Evolutionary conservation across 345 rosid genomes (phyloP).

Genomic region (Brassica incana): DNA sequence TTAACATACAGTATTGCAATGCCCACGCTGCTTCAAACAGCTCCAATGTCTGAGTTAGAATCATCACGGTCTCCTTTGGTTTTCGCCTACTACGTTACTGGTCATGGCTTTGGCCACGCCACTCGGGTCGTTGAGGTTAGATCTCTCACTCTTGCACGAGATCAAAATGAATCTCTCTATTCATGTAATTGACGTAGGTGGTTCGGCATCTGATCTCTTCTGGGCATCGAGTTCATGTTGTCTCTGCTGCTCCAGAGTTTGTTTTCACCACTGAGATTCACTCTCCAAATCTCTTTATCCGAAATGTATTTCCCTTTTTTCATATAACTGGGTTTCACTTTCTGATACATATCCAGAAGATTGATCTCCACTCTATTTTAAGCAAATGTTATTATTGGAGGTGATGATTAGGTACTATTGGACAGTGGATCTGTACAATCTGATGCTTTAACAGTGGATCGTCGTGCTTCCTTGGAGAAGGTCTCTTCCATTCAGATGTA

Average conservation of each 20-base stretch:
- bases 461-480: slow-evolving; percentile 87
- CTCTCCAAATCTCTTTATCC: slow-evolving; percentile 76
- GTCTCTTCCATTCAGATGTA: slow-evolving; percentile 35
- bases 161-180: background rate
- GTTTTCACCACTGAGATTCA: slow-evolving; percentile 82
- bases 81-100: slow-evolving; percentile 91
- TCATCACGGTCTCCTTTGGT: slow-evolving; percentile 45
- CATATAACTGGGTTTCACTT: background rate
- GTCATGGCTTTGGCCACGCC: slow-evolving; percentile 98
- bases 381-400: slow-evolving; percentile 2
- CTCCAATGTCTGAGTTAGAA: slow-evolving; percentile 28
- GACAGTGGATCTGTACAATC: slow-evolving; percentile 93
- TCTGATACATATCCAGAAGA: background rate
- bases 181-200: slow-evolving; percentile 46
- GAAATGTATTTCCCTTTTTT: slow-evolving; percentile 47
- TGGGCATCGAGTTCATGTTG: slow-evolving; percentile 89
- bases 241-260: slow-evolving; percentile 89
- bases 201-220: slow-evolving; percentile 74
- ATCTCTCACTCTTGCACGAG: background rate
- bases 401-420: slow-evolving; percentile 54
- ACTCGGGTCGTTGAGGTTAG: slow-evolving; percentile 93
- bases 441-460: slow-evolving; percentile 93
- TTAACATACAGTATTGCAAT: background rate
- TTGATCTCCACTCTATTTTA: background rate
- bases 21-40: slow-evolving; percentile 29